Evolutionary conservation across 305 asterid genomes (phyloP), one percentile per base, ranked within the genome.

Genomic region (Rubia peregrina): DNA sequence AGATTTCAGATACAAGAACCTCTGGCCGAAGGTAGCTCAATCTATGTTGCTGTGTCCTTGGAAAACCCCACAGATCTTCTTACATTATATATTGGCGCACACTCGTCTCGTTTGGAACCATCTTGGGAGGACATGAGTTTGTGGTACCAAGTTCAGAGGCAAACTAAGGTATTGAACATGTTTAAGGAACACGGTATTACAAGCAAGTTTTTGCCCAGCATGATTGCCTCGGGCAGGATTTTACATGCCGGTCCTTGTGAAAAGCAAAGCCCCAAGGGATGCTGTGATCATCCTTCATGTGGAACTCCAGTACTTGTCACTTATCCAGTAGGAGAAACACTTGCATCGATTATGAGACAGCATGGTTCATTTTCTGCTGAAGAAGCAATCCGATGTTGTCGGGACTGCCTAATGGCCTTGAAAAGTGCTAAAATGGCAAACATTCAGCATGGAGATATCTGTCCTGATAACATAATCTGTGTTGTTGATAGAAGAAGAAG

Each of bases 71-170:
- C 78, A 1, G 84, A 83, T 30, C 68, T 73, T 46, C 41, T 89
- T 80, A 81, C 80, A 5, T 64, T 90, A 65, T 76, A 85, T 10
- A 76, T 89, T n/a, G 94, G 97, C 3, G 92, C 90, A 61, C 97
- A 89, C 76, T 82, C 94, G 0, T 89, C 94, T 74, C 91, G 90
- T 71, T 68, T 90, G 69, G 90, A 89, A 80, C 92, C 90, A 14
- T 89, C 97, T 0, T 89, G 92, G 95, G 97, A 90, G 61, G 96
- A 90, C 80, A 90, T 90, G 97, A 88, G 87, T 63, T 75, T 87
- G 17, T 90, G 97, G 97, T 90, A 88, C 84, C 89, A 85, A 79
- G 97, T 90, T 42, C 96, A 87, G 70, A 80, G 97, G 72, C 97
- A 90, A 80, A 87, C 92, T 4, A 90, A 90, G 76, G 87, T 90